Conservation (phyloP, 23 red algal genomes). For the Gracilaria vermiculophylla region DNA sequence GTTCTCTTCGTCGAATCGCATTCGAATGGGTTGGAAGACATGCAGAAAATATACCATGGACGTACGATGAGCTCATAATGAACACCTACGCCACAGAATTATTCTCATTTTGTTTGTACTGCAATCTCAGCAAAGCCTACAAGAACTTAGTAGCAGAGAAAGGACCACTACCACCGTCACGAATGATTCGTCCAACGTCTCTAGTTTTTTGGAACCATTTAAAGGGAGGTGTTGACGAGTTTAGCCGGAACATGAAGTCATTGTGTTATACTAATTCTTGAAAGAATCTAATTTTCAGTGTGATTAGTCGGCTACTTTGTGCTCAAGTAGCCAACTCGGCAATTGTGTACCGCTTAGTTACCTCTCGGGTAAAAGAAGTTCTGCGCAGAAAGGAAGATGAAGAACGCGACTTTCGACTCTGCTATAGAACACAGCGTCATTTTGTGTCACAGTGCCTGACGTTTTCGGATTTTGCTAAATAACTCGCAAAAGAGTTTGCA, state of each 20-base stretch:
- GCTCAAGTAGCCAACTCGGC: slow-evolving; percentile 25
- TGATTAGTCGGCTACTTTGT: neutral
- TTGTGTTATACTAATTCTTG: neutral
- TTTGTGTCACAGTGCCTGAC: too few relatives aligned
- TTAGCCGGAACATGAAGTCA: neutral
- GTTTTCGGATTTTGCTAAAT: neutral
- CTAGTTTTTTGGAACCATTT: slow-evolving; percentile 11
- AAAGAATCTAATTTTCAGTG: slow-evolving; percentile 18
- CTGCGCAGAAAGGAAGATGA: too few relatives aligned
- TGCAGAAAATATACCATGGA: neutral
- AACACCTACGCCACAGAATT: neutral
- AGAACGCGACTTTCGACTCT: too few relatives aligned
- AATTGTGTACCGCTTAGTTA: neutral
- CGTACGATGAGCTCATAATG: neutral
- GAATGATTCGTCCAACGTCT: neutral
- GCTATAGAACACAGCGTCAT: too few relatives aligned
- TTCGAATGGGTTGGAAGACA: slow-evolving; percentile 35
- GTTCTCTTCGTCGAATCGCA: neutral
- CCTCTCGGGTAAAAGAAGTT: too few relatives aligned
- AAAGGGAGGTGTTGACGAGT: slow-evolving; percentile 1
- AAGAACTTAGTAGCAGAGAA: neutral
- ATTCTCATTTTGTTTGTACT: slow-evolving; percentile 3
- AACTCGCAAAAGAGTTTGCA: neutral
- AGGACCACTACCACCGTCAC: neutral
- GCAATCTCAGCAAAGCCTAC: neutral